Evolutionary conservation across 2,329 filamentous ascomycete genomes (phyloP).

Genomic region (Ascomycota sp.): DNA sequence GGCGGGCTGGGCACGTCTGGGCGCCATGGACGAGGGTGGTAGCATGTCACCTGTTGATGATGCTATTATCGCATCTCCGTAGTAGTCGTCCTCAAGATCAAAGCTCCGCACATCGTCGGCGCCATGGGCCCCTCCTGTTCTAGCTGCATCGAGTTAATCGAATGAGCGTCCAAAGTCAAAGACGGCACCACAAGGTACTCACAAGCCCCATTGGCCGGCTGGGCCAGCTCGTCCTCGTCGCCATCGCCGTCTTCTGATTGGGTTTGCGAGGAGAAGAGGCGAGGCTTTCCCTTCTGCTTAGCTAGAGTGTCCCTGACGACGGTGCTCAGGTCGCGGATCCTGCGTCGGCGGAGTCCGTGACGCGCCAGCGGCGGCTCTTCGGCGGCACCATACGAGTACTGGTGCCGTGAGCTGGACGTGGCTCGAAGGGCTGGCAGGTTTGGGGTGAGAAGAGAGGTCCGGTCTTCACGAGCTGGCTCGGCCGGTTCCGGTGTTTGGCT

Average conservation of each 20-base stretch:
- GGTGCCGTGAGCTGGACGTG: slow-evolving; percentile 15
- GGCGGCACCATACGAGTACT: slow-evolving; percentile 18
- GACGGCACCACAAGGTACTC: too few species aligned
- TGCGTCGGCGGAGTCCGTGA: slow-evolving; percentile 3
- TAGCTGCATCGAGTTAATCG: neutral
- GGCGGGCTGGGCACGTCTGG: too few species aligned
- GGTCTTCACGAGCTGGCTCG: slow-evolving; percentile 1
- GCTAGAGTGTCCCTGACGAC: slow-evolving; percentile 11
- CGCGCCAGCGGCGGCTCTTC: slow-evolving; percentile 11
- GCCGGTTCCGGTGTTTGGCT: slow-evolving; percentile 2
- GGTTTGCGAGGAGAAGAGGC: neutral
- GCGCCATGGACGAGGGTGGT: neutral
- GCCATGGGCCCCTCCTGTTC: slow-evolving; percentile 9
- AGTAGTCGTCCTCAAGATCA: slow-evolving; percentile 15
- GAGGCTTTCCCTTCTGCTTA: slow-evolving; percentile 3
- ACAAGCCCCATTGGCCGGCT: neutral
- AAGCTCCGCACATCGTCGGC: slow-evolving; percentile 15
- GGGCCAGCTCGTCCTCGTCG: slow-evolving; percentile 7
- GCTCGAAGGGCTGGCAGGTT: slow-evolving; percentile 9
- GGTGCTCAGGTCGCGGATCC: slow-evolving; percentile 7
- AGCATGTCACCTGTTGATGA: slow-evolving; percentile 7
- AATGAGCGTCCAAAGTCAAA: too few species aligned
- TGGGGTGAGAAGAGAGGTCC: slow-evolving; percentile 6
- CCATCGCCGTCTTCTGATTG: slow-evolving; percentile 1
- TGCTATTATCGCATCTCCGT: slow-evolving; percentile 16